Conservation (phyloP, 352 stramenopile genomes). For the Pilasporangium apinafurcum region DNA sequence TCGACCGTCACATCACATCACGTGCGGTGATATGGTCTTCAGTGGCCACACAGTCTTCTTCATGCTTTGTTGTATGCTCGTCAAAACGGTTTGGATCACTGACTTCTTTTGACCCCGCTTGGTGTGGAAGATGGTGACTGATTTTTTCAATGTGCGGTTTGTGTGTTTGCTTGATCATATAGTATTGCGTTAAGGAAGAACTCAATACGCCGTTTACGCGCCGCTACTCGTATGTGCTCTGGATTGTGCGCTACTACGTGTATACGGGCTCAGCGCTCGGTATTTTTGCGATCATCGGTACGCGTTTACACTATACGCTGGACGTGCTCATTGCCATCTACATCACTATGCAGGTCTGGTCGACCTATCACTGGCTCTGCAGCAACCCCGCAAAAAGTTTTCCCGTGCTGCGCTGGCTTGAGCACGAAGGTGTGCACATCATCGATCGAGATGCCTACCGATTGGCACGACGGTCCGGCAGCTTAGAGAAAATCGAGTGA, state of each 20-base stretch:
- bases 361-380: slow-evolving; percentile 80
- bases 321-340: slow-evolving; percentile 86
- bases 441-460: slow-evolving; percentile 77
- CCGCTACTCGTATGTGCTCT: slow-evolving; percentile 60
- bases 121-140: too few species aligned
- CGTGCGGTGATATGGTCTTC: slow-evolving; percentile 87
- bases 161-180: slow-evolving; percentile 5
- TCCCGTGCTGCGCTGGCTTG: slow-evolving; percentile 71
- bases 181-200: slow-evolving; percentile 76
- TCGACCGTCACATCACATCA: slow-evolving; percentile 80
- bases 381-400: slow-evolving; percentile 53
- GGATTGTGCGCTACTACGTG: slow-evolving; percentile 78
- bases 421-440: slow-evolving; percentile 74
- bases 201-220: slow-evolving; percentile 85
- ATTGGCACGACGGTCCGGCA: slow-evolving; percentile 60
- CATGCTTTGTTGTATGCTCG: slow-evolving; percentile 77
- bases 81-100: slow-evolving; percentile 79
- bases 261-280: slow-evolving; percentile 56
- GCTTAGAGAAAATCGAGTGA: slow-evolving; percentile 8
- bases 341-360: slow-evolving; percentile 80
- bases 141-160: too few species aligned
- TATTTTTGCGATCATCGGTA: slow-evolving; percentile 82
- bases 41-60: slow-evolving; percentile 84
- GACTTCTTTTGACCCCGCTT: too few species aligned
- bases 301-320: slow-evolving; percentile 82